Conservation (phyloP, 257 asterid genomes). For the Cynanchum wilfordii region DNA sequence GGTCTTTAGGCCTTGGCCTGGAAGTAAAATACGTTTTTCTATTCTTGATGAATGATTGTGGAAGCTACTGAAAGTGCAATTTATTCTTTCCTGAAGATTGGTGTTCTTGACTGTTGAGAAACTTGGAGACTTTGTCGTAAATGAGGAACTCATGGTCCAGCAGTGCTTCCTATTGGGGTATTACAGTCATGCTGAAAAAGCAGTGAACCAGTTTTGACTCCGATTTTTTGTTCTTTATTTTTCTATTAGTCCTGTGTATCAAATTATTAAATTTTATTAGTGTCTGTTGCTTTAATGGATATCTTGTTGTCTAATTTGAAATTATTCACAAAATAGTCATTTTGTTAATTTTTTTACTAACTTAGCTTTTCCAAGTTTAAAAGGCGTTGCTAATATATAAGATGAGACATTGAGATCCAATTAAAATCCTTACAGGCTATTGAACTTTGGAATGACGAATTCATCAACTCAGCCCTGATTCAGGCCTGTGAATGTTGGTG, state of each 20-base stretch:
- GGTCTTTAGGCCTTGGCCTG: constrained; percentile 43
- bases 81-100: background rate
- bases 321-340: background rate
- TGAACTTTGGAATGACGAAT: background rate
- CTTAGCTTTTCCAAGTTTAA: too few relatives aligned
- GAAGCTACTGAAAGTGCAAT: background rate
- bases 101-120: background rate
- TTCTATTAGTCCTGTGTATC: background rate
- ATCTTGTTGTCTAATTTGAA: background rate
- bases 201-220: background rate
- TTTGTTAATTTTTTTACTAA: too few relatives aligned
- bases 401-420: background rate
- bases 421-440: background rate
- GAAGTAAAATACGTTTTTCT: background rate
- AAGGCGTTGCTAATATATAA: background rate
- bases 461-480: background rate
- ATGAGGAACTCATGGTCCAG: background rate
- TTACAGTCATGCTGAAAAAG: background rate
- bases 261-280: background rate
- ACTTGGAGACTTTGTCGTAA: background rate
- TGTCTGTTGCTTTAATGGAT: background rate
- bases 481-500: background rate
- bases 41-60: background rate
- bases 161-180: background rate
- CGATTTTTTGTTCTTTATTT: background rate